Base-by-base conservation (phyloP, 2,329 filamentous ascomycete species). In the Claviceps capensis region DNA sequence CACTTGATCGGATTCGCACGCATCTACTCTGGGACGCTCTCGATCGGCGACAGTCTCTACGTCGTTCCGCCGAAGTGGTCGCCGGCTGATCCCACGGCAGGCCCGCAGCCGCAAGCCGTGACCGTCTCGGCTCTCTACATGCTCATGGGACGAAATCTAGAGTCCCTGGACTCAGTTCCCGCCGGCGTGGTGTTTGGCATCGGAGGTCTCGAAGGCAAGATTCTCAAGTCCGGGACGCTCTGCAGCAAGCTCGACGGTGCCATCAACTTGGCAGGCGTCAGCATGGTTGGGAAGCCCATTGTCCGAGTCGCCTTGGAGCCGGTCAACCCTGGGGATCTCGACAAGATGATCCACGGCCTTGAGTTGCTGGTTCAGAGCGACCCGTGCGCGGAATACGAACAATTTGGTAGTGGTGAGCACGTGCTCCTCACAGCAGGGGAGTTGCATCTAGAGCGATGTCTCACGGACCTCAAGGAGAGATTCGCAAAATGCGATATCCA, bases 181-280 rank as follows among this genome's bases (percentile, higher is more conserved):
- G 91, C 93, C 0, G 93, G 93, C 44, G 90, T 95, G 7, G 86
- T 98, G 4, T 97, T 98, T 63, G 93, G 93, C 23, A 93, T 98
- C 51, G 88, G 85, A 36, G 93, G 93, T 2, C 78, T 98, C 1
- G 90, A 93, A 62, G 91, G 90, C 16, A 85, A 91, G 55, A 85
- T 98, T n/a, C 76, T 98, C 51, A 98, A 98, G 66, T 94, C 89
- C 1, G 93, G 90, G 13, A 98, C 93, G 0, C 74, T 98, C 3
- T 96, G 89, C 71, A 95, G 88, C 57, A 85, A 86, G 57, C 72
- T 94, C 0, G 84, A 88, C 48, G 93, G 93, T 16, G 83, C 87
- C 6, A 82, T 94, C 59, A 98, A 98, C 68, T 72, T 98, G 50
- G 93, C 90, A 1, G 91, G 91, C 56, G 82, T 97, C 16, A 76